Evolutionary conservation across 768 basidiomycete genomes (phyloP), one percentile per base, ranked within the genome.

Genomic region (Tricholoma sp.): DNA sequence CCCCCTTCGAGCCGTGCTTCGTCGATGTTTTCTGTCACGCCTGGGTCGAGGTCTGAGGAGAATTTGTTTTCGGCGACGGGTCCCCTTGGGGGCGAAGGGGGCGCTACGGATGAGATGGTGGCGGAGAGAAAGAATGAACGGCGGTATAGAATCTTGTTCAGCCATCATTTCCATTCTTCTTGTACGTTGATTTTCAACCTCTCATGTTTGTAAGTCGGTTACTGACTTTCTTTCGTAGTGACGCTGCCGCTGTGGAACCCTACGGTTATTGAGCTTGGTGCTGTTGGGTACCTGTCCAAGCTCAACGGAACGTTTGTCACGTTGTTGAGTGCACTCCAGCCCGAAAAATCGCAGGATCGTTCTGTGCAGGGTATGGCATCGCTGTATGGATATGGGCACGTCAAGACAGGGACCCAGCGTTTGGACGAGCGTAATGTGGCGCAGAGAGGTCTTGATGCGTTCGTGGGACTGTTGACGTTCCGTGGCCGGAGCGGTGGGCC

Each of bases 241-340:
- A 81, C 76, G 0, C 67, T 86, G n/a, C 86, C 90, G 8, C 70
- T 91, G 5, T 94, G 90, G 90, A 77, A 74, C 6, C 91, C 91
- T 1, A 71, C 79, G 3, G 74, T 63, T 3, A 79, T 92, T 0
- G 67, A 76, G 11, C 69, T 91, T 2, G 91, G 91, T 7, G 83
- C 85, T 2, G 85, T 93, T 7, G 91, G 91, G 3, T 94, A 88
- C 65, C 50, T 91, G 24, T 76, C 74, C 36, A 88, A 85, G 61
- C 80, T 84, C 0, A 69, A 70, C n/a, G 91, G 90, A 2, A 69
- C 73, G 47, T 94, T 94, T 60, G 70, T 89, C 56, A 85, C 83
- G 7, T 73, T 92, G 8, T 84, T 91, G 71, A 89, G 90, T 66
- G 80, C 86, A 1, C 77, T 82, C 65, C 72, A 79, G 53, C 85